Percentiles rank a stretch among this genome's conserved stretches.
Conservation (phyloP, 106 monocot genomes). For the Dioscorea zingiberensis region DNA sequence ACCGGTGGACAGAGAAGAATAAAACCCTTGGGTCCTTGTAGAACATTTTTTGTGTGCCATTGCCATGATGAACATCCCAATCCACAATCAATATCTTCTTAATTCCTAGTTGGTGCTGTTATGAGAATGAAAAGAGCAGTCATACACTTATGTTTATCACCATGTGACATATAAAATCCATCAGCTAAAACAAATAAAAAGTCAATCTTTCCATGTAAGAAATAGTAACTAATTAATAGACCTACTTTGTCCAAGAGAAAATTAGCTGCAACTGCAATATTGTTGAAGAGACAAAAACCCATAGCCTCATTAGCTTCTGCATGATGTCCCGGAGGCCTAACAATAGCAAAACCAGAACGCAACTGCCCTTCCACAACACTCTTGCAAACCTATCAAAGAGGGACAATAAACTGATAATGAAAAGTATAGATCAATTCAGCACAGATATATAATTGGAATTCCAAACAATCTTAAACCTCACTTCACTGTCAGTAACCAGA, state of each 20-base stretch:
- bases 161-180: neutral
- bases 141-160: no score
- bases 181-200: neutral
- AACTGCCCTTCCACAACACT: conserved; percentile 76
- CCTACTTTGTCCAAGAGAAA: conserved; percentile 73
- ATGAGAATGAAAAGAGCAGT: conserved; percentile 10
- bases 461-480: no score
- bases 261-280: conserved; percentile 79
- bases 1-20: conserved; percentile 98
- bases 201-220: no score
- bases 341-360: conserved; percentile 72
- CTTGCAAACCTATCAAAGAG: conserved; percentile 44
- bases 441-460: no score
- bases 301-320: conserved; percentile 83
- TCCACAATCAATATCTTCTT: conserved; percentile 92
- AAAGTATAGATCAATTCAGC: no score
- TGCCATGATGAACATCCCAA: conserved; percentile 99
- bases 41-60: conserved; percentile 94
- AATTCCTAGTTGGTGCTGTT: conserved; percentile 79
- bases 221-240: neutral
- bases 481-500: neutral
- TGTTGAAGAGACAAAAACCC: conserved; percentile 99
- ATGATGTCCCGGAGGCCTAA: conserved; percentile 98
- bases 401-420: neutral
- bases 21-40: conserved; percentile 83